Evolutionary conservation across 2,329 filamentous ascomycete species (phyloP).

Genomic region (Ilyonectria robusta): DNA sequence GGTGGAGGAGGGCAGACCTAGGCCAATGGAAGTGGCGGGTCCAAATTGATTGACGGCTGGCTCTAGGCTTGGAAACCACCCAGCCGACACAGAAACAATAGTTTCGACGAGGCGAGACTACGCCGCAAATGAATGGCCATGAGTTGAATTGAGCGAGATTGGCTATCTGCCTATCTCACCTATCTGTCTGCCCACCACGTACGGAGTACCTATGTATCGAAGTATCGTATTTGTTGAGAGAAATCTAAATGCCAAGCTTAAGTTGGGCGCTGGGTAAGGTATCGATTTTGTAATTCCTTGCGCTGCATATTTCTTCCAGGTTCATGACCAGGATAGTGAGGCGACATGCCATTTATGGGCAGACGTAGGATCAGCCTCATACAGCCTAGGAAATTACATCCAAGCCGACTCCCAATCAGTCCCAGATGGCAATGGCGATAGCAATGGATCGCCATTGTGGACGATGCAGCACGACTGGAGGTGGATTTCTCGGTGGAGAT

Average conservation of each 20-base stretch:
- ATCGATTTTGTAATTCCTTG: not conserved
- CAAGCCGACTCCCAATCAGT: not conserved
- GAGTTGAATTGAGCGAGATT: not conserved
- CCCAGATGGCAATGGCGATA: not conserved
- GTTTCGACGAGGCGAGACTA: conserved; percentile 11
- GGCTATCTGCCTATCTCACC: not conserved
- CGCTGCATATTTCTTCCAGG: not conserved
- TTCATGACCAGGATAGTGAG: no score
- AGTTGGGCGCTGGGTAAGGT: not conserved
- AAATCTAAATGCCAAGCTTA: not conserved
- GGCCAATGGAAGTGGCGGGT: conserved; percentile 39
- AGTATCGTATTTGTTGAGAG: not conserved
- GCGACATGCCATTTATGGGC: no score
- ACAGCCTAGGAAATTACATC: no score
- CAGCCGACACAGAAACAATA: conserved; percentile 5
- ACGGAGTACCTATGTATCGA: not conserved
- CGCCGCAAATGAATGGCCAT: not conserved
- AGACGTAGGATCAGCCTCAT: no score
- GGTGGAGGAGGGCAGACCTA: conserved; percentile 14
- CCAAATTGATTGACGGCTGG: conserved; percentile 10
- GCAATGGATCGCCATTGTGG: not conserved
- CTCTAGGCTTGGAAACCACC: not conserved
- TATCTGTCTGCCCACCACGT: not conserved
- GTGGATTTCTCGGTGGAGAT: conserved; percentile 24
- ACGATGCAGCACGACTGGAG: conserved; percentile 11